phyloP scores from a whole-genome alignment of 2,329 filamentous ascomycete genomes.

The Penicillium occitanis region DNA sequence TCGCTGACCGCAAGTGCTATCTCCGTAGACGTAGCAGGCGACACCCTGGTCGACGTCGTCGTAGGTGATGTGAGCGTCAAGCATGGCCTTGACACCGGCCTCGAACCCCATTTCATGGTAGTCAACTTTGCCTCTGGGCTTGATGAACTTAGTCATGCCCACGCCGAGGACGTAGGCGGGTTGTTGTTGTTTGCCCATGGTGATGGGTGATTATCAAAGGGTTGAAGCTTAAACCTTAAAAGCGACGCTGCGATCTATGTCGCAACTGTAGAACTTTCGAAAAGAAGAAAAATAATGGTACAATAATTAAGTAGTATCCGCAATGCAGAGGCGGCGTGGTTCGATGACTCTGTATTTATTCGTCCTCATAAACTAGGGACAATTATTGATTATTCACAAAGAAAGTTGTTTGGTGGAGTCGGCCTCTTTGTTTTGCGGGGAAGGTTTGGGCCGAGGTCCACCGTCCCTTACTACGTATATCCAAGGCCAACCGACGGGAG shows the following conservation, averaged over 20 bases:
- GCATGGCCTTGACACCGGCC: conserved; percentile 82
- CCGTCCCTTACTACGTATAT: not conserved
- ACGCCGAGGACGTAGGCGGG: conserved; percentile 89
- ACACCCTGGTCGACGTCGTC: conserved; percentile 93
- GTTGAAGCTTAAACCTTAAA: not conserved
- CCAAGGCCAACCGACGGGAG: not conserved
- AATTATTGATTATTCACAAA: conserved; percentile 1
- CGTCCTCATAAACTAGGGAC: not conserved
- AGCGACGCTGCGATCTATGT: not conserved
- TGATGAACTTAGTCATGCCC: conserved; percentile 99
- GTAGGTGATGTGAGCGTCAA: conserved; percentile 79
- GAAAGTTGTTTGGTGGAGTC: not conserved
- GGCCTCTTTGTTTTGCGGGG: conserved; percentile 16
- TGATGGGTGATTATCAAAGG: conserved; percentile 23
- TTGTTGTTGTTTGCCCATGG: conserved; percentile 52
- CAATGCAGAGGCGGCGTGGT: not conserved
- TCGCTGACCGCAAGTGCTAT: conserved; percentile 90
- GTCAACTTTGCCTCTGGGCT: conserved; percentile 88
- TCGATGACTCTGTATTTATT: not conserved
- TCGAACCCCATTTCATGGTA: conserved; percentile 95
- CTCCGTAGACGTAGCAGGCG: conserved; percentile 97
- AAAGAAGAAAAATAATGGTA: not conserved
- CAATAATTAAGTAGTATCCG: not conserved
- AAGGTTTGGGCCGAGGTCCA: conserved; percentile 16
- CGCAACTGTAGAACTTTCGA: not conserved